Base-by-base conservation (phyloP, 2,329 filamentous ascomycete species). In the Penicillium sp. region DNA sequence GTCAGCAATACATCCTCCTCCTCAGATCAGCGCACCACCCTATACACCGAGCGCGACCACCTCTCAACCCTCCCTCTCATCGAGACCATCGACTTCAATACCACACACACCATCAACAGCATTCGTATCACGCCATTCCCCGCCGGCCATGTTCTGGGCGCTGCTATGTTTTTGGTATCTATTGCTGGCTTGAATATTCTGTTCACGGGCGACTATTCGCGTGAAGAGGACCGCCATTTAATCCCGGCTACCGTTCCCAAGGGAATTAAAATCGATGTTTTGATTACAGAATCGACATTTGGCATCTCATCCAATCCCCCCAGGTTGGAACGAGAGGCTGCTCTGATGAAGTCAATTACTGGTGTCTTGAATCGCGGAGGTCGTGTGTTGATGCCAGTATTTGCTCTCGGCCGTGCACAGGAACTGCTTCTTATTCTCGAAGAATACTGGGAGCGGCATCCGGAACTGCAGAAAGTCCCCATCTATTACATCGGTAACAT, bases 401-500 rank as follows among this genome's bases (percentile, higher is more conserved):
- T 98, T 69, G 95, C 95, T 9, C 84, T 99, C 1, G 95, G 95
- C 7, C 84, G 93, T 73, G 95, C 95, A 0, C 95, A 99, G 72
- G 95, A 99, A 75, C 81, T 99, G 11, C 83, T 99, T 5, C 81
- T 99, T 26, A 98, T 99, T 68, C 81, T 99, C 7, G 95, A 99
- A 68, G 95, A 99, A 74, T 98, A 96, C 77, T 99, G 95, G 95
- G 85, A 85, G 62, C 91, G 92, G 55, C 93, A 99, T 69, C 79
- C 86, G 1, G 93, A 97, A 66, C 92, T 88, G 64, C 93, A 96
- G 63, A 92, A 91, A 64, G 89, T 90, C 35, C 95, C 95, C 5
- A 98, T 99, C 61, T 99, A 98, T 79, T 99, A 98, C 74, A 96
- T 96, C 54, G 95, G 91, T 68, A 96, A 96, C 68, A 85, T 98